Evolutionary conservation across 306 rosid genomes (phyloP), one percentile per base, ranked within the genome.

Genomic region (Cyamopsis tetragonoloba): DNA sequence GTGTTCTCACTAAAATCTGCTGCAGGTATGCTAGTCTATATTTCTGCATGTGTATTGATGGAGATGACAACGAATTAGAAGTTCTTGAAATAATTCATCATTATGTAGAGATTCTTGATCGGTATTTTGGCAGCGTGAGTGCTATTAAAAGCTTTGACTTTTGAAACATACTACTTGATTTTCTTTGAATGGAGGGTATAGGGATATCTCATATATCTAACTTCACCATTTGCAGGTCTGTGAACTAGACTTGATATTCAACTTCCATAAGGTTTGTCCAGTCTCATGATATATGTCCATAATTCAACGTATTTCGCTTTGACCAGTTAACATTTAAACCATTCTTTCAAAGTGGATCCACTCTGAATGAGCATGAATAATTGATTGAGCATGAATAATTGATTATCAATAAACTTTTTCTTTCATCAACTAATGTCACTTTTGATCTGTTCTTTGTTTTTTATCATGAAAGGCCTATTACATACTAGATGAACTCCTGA

Each of bases 11-110:
- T 39, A 38, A 61, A 44, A 18, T 54, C 61, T 55, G 57, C 18
- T 84, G 81, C 92, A 92, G 96, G 81, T 92, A 92, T 71, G 98
- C 98, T 10, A 89, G 98, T 66, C 90, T 92, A n/a, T 92, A 85
- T 80, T 92, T 92, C 78, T 87, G 95, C 80, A 87, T 92, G 96
- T 92, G 96, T 72, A 87, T 89, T 55, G 98, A 89, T 78, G 88
- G 80, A 57, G 86, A 85, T 0, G 98, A 92, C 83, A 92, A 92
- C 4, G 98, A 87, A 77, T 76, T 92, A 61, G 98, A 92, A 83
- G 54, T 83, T 68, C 95, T 92, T 60, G 96, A 87, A 77, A 80
- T 85, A 60, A 92, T 92, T 71, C 98, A 92, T 85, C 96, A 92
- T 73, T 92, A 4, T 35, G 96, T 92, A 44, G 98, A 92, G 87